Conservation (phyloP, 164 flowering plant species). For the Saururus chinensis region DNA sequence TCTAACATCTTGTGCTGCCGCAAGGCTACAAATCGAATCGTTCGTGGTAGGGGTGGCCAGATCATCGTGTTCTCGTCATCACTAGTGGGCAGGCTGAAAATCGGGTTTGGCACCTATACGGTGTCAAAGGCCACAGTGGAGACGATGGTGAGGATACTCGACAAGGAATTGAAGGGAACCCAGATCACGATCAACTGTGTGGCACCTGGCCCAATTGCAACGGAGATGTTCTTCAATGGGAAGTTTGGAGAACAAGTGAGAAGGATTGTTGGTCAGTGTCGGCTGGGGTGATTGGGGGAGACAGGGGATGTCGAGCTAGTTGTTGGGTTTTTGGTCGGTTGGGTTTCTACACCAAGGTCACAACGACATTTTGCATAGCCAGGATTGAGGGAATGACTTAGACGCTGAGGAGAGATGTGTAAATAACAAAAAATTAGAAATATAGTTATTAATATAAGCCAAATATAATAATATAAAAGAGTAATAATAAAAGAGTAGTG, state of each 20-base stretch:
- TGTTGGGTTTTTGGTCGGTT: slow-evolving; percentile 34
- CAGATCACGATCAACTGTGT: slow-evolving; percentile 15
- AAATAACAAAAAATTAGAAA: too few relatives aligned
- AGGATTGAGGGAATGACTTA: too few relatives aligned
- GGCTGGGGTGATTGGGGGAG: slow-evolving; percentile 38
- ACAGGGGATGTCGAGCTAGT: slow-evolving; percentile 35
- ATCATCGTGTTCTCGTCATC: slow-evolving; percentile 37
- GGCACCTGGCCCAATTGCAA: slow-evolving; percentile 53
- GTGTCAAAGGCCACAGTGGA: slow-evolving; percentile 64
- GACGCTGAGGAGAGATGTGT: too few relatives aligned
- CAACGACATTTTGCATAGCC: too few relatives aligned
- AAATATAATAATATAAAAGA: too few relatives aligned
- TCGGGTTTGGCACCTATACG: slow-evolving; percentile 33
- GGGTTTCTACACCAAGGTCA: too few relatives aligned
- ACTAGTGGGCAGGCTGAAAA: slow-evolving; percentile 21
- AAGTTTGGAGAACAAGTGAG: slow-evolving; percentile 31
- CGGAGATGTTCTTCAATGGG: slow-evolving; percentile 44
- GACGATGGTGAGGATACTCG: slow-evolving; percentile 45
- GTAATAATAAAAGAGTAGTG: too few relatives aligned
- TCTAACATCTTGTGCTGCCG: too few relatives aligned
- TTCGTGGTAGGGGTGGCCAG: slow-evolving; percentile 40
- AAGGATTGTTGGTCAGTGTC: slow-evolving; percentile 16
- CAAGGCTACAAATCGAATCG: slow-evolving; percentile 30
- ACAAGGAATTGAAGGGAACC: slow-evolving; percentile 45
- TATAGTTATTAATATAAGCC: too few relatives aligned